phyloP scores from a whole-genome alignment of 495 filamentous ascomycete genomes.

The Amniculicola lignicola region DNA sequence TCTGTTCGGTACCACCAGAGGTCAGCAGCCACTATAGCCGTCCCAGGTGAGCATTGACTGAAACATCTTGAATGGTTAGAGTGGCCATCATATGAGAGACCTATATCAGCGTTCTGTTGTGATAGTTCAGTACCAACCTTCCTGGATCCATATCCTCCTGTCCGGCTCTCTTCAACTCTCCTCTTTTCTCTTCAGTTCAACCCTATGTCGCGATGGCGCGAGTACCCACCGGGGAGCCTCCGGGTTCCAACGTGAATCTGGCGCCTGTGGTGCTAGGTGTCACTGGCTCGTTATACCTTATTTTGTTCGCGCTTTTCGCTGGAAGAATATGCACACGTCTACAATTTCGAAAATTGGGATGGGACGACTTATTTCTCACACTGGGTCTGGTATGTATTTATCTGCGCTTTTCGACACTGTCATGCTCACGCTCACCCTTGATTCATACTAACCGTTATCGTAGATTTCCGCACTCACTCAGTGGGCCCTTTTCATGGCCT shows the following conservation, averaged over 20 bases:
- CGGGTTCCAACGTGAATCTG: constrained; percentile 9
- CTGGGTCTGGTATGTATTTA: constrained; percentile 12
- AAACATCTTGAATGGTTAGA: too few relatives aligned
- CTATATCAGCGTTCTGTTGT: too few relatives aligned
- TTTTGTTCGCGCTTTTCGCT: constrained; percentile 6
- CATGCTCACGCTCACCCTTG: background rate
- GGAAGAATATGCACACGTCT: constrained; percentile 19
- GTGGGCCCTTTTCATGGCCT: constrained; percentile 24
- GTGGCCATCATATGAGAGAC: too few relatives aligned
- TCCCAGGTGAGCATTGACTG: too few relatives aligned
- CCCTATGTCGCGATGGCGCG: background rate
- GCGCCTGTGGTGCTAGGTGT: constrained; percentile 21
- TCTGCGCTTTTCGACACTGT: background rate
- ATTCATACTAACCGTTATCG: background rate
- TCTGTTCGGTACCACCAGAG: too few relatives aligned
- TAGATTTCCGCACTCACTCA: constrained; percentile 14
- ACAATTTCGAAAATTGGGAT: constrained; percentile 11
- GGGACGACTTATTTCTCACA: constrained; percentile 27
- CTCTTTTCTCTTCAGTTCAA: background rate
- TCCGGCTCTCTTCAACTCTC: too few relatives aligned
- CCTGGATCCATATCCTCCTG: too few relatives aligned
- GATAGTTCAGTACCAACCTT: too few relatives aligned
- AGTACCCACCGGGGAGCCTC: background rate
- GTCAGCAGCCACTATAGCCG: too few relatives aligned
- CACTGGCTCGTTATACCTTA: constrained; percentile 17